A percentile compares a stretch with the other conserved stretches of the same genome.
These are phyloP conservation scores for Pisolithus albus DNA, from an alignment of 768 basidiomycete genomes.

Conservation along the genomic window DNA sequence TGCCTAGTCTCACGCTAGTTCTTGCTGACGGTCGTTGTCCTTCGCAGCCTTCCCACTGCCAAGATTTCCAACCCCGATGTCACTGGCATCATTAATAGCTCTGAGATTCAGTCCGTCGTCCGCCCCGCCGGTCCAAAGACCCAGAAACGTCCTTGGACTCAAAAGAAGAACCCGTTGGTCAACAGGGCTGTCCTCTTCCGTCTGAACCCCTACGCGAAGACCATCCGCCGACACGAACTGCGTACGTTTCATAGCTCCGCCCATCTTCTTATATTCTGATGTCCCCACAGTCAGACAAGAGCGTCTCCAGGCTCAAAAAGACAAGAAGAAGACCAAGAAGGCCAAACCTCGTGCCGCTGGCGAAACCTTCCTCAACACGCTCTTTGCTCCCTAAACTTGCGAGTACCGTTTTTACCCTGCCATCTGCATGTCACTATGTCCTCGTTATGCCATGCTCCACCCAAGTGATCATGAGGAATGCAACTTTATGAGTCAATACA, in stretches of 20 bases:
- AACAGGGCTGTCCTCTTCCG: conserved; percentile 95
- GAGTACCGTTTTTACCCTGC: conserved; percentile 1
- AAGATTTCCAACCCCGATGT: conserved; percentile 98
- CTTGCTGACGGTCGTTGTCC: background rate
- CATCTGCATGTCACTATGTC: conserved; percentile 9
- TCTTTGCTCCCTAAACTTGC: conserved; percentile 73
- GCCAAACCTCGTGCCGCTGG: conserved; percentile 48
- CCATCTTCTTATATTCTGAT: conserved; percentile 6
- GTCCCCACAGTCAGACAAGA: conserved; percentile 64
- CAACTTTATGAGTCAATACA: no score
- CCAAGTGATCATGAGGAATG: no score
- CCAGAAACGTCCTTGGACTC: conserved; percentile 94
- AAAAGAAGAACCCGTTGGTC: conserved; percentile 97
- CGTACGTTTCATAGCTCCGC: conserved; percentile 59
- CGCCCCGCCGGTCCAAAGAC: conserved; percentile 80
- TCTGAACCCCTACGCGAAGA: conserved; percentile 98
- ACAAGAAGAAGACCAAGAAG: conserved; percentile 57
- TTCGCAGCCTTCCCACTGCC: conserved; percentile 74
- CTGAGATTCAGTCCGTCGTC: conserved; percentile 95
- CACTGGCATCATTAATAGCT: conserved; percentile 95
- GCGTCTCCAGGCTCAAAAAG: conserved; percentile 56
- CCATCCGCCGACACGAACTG: conserved; percentile 81
- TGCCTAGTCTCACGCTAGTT: background rate
- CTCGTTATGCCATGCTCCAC: background rate
- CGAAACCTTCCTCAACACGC: conserved; percentile 75